A percentile compares a stretch with the other conserved stretches of the same genome.
These are phyloP conservation scores for Linanthus parryae DNA, from an alignment of 148 eudicot genomes.

Conservation along the genomic window DNA sequence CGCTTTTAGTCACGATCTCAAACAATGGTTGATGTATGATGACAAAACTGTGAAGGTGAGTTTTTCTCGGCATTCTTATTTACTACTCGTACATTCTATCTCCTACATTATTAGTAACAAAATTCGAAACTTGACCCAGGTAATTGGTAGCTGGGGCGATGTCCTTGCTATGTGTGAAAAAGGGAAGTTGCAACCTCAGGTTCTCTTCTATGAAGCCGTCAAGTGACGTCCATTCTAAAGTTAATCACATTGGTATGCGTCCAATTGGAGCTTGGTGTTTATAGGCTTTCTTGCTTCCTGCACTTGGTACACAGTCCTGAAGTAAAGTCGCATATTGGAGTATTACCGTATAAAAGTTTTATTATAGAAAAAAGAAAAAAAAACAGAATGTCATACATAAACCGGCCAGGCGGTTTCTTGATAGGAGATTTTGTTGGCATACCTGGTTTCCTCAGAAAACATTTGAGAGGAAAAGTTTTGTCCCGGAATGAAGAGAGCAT, in stretches of 20 bases:
- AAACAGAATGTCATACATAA: too few species aligned
- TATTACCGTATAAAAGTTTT: too few species aligned
- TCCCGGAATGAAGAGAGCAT: slow-evolving; percentile 5
- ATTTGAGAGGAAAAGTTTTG: slow-evolving; percentile 4
- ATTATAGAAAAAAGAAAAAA: too few species aligned
- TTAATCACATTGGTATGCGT: too few species aligned
- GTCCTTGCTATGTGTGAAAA: slow-evolving; percentile 60
- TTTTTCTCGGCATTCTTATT: background rate
- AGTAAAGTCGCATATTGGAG: too few species aligned
- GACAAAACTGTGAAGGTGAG: slow-evolving; percentile 85
- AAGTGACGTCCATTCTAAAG: slow-evolving; percentile 21
- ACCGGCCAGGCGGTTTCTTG: too few species aligned
- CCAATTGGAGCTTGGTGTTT: too few species aligned
- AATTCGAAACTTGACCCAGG: slow-evolving; percentile 24
- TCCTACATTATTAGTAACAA: background rate
- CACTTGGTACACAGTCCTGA: too few species aligned
- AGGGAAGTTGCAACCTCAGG: slow-evolving; percentile 90
- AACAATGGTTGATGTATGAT: slow-evolving; percentile 86
- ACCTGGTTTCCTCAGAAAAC: too few species aligned
- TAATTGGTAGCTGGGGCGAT: slow-evolving; percentile 78
- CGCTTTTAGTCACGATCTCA: slow-evolving; percentile 60
- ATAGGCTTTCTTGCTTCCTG: too few species aligned
- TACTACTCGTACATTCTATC: background rate
- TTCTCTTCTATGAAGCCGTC: slow-evolving; percentile 87
- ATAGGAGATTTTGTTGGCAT: too few species aligned